phyloP scores from a whole-genome alignment of 805 yeast genomes.

The Cyberlindnera xishuangbannaensis region DNA sequence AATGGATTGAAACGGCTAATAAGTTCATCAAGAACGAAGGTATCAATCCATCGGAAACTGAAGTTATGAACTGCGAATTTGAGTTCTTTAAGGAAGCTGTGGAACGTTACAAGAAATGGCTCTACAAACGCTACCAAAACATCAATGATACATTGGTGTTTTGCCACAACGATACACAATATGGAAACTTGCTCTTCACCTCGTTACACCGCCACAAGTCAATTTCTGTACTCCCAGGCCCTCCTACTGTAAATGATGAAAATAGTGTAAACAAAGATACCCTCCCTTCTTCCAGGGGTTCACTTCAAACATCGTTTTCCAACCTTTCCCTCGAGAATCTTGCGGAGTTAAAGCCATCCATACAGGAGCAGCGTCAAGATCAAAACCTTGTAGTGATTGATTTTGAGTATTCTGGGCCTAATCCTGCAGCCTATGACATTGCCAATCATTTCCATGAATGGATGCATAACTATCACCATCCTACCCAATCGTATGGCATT shows the following conservation, averaged over 20 bases:
- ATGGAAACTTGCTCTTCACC: constrained; percentile 76
- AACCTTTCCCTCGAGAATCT: constrained; percentile 21
- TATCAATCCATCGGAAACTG: constrained; percentile 29
- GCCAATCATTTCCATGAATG: constrained; percentile 94
- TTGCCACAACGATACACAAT: constrained; percentile 96
- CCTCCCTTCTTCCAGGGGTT: not conserved
- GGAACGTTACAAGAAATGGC: constrained; percentile 54
- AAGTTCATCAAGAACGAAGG: constrained; percentile 37
- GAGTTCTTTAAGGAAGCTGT: constrained; percentile 43
- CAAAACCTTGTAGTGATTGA: constrained; percentile 86
- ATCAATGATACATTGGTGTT: constrained; percentile 56
- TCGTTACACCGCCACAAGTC: constrained; percentile 39
- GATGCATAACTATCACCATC: constrained; percentile 85
- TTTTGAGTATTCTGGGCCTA: constrained; percentile 92
- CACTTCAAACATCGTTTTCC: constrained; percentile 15
- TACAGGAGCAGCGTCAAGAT: constrained; percentile 45
- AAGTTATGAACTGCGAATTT: constrained; percentile 43
- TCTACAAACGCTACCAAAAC: constrained; percentile 43
- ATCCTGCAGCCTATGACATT: constrained; percentile 82
- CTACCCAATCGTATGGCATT: constrained; percentile 39
- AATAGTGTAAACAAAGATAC: not conserved
- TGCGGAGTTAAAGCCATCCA: constrained; percentile 28
- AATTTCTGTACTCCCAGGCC: no score
- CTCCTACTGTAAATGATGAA: no score
- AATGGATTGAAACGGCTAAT: constrained; percentile 56